Evolutionary conservation across 1,139 yeast species (phyloP).

Genomic region (Blastobotrys apis): DNA sequence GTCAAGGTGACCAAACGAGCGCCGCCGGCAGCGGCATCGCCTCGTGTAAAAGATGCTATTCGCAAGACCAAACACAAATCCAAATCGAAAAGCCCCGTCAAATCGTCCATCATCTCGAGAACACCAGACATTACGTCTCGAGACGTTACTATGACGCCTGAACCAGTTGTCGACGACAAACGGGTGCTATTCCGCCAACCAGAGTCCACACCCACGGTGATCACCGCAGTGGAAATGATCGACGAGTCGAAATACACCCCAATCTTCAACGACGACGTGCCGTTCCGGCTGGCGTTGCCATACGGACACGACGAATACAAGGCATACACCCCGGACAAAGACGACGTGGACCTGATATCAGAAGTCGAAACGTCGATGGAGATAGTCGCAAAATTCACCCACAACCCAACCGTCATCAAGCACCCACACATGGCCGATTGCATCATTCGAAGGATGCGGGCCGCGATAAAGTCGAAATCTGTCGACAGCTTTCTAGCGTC

Average conservation of each 20-base stretch:
- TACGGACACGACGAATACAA: constrained; percentile 24
- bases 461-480: constrained; percentile 41
- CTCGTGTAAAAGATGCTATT: not conserved
- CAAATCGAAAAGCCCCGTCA: not conserved
- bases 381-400: constrained; percentile 44
- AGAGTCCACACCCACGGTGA: not conserved
- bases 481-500: constrained; percentile 33
- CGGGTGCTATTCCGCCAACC: constrained; percentile 5
- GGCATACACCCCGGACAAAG: constrained; percentile 23
- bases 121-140: not conserved
- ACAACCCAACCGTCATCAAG: constrained; percentile 38
- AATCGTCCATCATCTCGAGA: not conserved
- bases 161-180: constrained; percentile 4
- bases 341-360: constrained; percentile 59
- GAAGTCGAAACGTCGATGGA: constrained; percentile 67
- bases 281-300: constrained; percentile 21
- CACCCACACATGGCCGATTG: constrained; percentile 40
- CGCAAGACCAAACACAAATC: not conserved
- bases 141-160: constrained; percentile 6
- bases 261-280: too few relatives aligned
- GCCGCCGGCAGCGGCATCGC: not conserved
- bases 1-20: constrained; percentile 12
- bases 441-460: constrained; percentile 44
- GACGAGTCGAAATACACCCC: not conserved
- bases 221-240: not conserved